phyloP scores from a whole-genome alignment of 306 rosid species.

The Fragaria vesca region DNA sequence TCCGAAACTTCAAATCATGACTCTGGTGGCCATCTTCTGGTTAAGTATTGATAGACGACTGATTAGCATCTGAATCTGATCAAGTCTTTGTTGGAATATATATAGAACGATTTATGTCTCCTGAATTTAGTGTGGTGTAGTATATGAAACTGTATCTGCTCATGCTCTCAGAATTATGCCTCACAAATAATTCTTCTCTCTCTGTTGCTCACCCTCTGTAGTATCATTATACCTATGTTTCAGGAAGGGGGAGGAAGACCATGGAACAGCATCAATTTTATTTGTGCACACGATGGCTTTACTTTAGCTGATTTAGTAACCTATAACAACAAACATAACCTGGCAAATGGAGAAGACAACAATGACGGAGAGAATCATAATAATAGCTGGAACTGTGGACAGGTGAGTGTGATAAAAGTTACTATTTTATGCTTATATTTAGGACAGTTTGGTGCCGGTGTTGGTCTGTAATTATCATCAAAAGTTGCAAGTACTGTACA shows the following conservation, averaged over 20 bases:
- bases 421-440: not conserved
- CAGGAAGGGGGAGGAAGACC: constrained; percentile 93
- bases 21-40: not conserved
- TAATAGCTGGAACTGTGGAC: constrained; percentile 99
- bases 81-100: not conserved
- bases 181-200: constrained; percentile 10
- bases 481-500: not conserved
- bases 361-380: constrained; percentile 96
- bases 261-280: constrained; percentile 87
- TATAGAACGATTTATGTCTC: not conserved
- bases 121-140: not conserved
- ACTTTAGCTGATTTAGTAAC: constrained; percentile 91
- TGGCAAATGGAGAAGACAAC: constrained; percentile 88
- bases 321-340: constrained; percentile 80
- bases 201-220: constrained; percentile 3
- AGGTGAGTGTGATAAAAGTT: constrained; percentile 47
- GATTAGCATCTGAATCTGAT: not conserved
- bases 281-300: constrained; percentile 93
- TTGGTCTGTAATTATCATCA: not conserved
- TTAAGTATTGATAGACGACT: not conserved
- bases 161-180: not conserved
- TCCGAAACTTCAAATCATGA: not conserved
- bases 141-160: not conserved
- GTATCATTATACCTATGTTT: constrained; percentile 29
- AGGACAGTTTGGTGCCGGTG: constrained; percentile 4